Evolutionary conservation across 1,284 basidiomycete species (phyloP).

Genomic region (Papiliotrema flavescens): DNA sequence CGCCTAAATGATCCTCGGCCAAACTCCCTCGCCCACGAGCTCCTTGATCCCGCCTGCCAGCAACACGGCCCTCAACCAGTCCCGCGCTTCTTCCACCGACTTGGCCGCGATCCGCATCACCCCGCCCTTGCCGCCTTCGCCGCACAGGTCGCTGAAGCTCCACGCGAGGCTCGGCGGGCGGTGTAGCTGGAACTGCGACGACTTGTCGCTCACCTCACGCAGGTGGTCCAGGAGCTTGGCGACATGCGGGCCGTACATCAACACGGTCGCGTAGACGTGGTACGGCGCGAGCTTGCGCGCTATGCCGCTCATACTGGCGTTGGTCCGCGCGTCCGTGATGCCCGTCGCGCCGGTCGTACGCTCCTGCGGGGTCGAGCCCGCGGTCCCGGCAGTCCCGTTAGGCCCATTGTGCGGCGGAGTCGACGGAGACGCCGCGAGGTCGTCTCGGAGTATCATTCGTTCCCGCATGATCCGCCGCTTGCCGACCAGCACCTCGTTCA

Average conservation of each 20-base stretch:
- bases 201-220: slow-evolving; percentile 14
- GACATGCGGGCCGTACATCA: slow-evolving; percentile 43
- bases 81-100: slow-evolving; percentile 43
- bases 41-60: slow-evolving; percentile 30
- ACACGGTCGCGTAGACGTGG: slow-evolving; percentile 45
- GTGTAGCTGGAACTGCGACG: slow-evolving; percentile 38
- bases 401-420: too few relatives aligned
- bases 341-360: not conserved
- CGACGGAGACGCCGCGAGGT: not conserved
- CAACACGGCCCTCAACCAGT: slow-evolving; percentile 40
- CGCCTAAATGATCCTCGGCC: slow-evolving; percentile 38
- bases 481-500: slow-evolving; percentile 75
- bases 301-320: slow-evolving; percentile 5
- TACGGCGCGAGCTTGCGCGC: slow-evolving; percentile 40
- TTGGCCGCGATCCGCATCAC: slow-evolving; percentile 41
- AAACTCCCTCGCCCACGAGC: slow-evolving; percentile 45
- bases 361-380: not conserved
- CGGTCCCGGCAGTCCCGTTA: too few relatives aligned
- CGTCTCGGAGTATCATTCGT: slow-evolving; percentile 63
- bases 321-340: too few relatives aligned
- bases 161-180: slow-evolving; percentile 35
- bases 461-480: slow-evolving; percentile 68
- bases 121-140: slow-evolving; percentile 25
- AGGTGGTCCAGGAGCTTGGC: slow-evolving; percentile 24
- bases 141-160: slow-evolving; percentile 33